phyloP scores from a whole-genome alignment of 768 basidiomycete genomes.

The Daedaleopsis sinensis region DNA sequence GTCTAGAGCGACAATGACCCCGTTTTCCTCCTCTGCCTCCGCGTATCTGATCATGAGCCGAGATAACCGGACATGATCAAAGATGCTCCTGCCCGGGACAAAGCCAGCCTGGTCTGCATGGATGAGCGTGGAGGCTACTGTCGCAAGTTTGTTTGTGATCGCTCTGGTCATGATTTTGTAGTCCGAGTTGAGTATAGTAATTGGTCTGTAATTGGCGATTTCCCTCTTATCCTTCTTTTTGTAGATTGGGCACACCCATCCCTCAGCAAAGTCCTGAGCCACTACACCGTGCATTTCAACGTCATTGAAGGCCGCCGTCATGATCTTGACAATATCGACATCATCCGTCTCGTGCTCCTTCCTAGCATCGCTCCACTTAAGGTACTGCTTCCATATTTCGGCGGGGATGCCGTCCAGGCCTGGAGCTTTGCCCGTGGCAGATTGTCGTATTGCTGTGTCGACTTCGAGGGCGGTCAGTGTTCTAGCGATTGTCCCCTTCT shows the following conservation, averaged over 20 bases:
- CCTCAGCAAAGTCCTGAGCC: too few species aligned
- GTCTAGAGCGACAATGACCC: slow-evolving; percentile 14
- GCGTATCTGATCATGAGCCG: slow-evolving; percentile 18
- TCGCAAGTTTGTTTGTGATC: slow-evolving; percentile 22
- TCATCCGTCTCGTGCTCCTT: not conserved
- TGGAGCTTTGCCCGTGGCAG: not conserved
- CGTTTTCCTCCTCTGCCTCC: slow-evolving; percentile 13
- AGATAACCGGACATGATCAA: slow-evolving; percentile 34
- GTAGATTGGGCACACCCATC: slow-evolving; percentile 42
- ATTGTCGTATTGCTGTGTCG: not conserved
- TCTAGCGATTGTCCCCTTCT: not conserved
- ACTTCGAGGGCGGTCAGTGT: not conserved
- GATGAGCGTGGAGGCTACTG: slow-evolving; percentile 21
- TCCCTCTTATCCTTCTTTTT: slow-evolving; percentile 37
- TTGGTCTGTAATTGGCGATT: slow-evolving; percentile 19
- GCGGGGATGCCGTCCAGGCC: not conserved
- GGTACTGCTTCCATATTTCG: not conserved
- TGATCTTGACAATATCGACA: not conserved
- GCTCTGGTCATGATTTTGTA: slow-evolving; percentile 36
- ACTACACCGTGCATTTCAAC: too few species aligned
- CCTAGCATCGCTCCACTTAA: not conserved
- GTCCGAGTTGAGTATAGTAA: slow-evolving; percentile 32
- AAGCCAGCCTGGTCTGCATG: slow-evolving; percentile 44
- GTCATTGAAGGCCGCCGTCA: slow-evolving; percentile 6
- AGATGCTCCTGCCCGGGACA: slow-evolving; percentile 33